Evolutionary conservation across 805 yeast species (phyloP).

Genomic region (Candida nitratophila): DNA sequence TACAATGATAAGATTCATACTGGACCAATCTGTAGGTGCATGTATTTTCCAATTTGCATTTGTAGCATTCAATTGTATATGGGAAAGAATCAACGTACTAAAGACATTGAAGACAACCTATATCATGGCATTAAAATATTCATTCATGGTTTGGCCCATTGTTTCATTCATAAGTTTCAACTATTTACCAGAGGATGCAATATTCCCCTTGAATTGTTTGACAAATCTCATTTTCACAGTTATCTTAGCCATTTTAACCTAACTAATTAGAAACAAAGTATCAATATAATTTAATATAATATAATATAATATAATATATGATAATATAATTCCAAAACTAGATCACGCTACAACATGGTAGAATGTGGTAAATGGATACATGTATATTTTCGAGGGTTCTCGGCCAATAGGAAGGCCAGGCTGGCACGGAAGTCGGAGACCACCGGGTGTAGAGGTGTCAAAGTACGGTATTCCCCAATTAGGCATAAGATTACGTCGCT

Average conservation of each 20-base stretch:
- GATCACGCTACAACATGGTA: too few relatives aligned
- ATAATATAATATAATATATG: too few relatives aligned
- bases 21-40: conserved; percentile 52
- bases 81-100: conserved; percentile 42
- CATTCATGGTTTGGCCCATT: conserved; percentile 55
- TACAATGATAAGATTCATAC: conserved; percentile 30
- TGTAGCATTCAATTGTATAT: conserved; percentile 38
- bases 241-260: conserved; percentile 33
- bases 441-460: too few relatives aligned
- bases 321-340: too few relatives aligned
- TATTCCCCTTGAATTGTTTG: conserved; percentile 53
- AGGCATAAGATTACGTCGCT: too few relatives aligned
- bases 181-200: conserved; percentile 37
- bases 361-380: too few relatives aligned
- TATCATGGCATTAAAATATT: conserved; percentile 40
- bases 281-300: not conserved
- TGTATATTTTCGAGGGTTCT: too few relatives aligned
- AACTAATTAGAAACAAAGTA: not conserved
- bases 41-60: conserved; percentile 48
- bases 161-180: conserved; percentile 45
- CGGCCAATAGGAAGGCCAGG: too few relatives aligned
- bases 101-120: conserved; percentile 31
- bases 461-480: too few relatives aligned
- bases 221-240: conserved; percentile 52
- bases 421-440: too few relatives aligned